These are phyloP conservation scores for Cornus suecica DNA, from an alignment of 148 eudicot species.

Conservation along the genomic window DNA sequence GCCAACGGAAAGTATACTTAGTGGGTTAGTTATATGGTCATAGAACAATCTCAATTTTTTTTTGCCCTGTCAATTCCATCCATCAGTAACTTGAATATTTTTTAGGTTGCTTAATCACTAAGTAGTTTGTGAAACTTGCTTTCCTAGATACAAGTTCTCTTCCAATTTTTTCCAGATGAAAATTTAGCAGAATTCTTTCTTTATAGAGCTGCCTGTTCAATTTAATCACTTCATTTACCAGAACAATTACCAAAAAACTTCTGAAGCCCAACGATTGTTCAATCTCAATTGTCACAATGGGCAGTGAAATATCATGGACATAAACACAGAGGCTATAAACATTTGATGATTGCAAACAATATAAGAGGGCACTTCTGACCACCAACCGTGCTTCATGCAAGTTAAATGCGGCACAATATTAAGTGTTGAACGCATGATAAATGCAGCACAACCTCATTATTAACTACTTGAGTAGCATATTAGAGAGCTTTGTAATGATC, in stretches of 20 bases:
- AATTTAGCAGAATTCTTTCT: not conserved
- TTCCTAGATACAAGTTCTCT: constrained; percentile 2
- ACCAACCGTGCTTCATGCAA: not conserved
- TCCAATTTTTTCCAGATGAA: not conserved
- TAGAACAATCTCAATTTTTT: not conserved
- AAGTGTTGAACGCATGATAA: not conserved
- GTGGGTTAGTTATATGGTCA: not conserved
- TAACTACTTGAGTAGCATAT: not conserved
- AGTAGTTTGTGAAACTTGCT: not conserved
- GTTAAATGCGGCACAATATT: not conserved
- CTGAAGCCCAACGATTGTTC: constrained; percentile 3
- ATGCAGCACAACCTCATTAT: not conserved
- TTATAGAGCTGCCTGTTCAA: not conserved
- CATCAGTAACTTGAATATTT: not conserved
- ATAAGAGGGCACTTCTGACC: not conserved
- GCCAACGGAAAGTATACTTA: not conserved
- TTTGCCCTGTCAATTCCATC: not conserved
- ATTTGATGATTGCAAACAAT: not conserved
- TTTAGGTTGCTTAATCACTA: not conserved
- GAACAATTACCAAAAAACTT: not conserved
- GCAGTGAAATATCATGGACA: not conserved
- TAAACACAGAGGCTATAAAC: not conserved
- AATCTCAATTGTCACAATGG: not conserved
- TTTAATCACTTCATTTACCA: not conserved
- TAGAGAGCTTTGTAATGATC: not conserved